Percentiles rank a stretch among this genome's conserved stretches.
These are phyloP conservation scores for Solanum chacoense DNA, from an alignment of 305 asterid species.

Conservation along the genomic window DNA sequence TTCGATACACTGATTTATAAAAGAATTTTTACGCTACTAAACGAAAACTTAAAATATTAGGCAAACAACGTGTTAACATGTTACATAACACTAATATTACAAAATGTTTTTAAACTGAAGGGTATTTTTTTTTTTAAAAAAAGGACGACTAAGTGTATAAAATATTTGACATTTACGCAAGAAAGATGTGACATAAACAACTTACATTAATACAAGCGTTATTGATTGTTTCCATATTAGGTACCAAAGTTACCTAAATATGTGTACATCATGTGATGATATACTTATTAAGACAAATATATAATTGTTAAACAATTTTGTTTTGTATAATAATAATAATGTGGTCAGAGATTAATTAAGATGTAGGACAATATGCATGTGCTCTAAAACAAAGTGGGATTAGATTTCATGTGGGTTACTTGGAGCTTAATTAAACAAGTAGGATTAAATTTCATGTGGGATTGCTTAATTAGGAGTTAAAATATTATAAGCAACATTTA, in stretches of 20 bases:
- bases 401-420: neutral
- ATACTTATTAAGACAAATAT: conserved; percentile 12
- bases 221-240: neutral
- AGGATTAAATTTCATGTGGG: conserved; percentile 42
- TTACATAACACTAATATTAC: neutral
- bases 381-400: conserved; percentile 2
- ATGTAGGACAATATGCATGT: conserved; percentile 28
- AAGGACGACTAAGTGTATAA: too few relatives aligned
- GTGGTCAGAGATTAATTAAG: conserved; percentile 12
- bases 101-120: neutral
- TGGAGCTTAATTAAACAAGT: conserved; percentile 6
- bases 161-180: too few relatives aligned
- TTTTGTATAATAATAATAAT: conserved; percentile 12
- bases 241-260: neutral
- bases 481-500: neutral
- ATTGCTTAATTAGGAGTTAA: neutral
- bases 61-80: neutral
- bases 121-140: neutral
- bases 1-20: neutral
- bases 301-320: neutral
- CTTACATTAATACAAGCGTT: neutral
- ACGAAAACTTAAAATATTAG: neutral
- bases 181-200: too few relatives aligned
- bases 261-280: conserved; percentile 19
- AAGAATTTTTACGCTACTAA: neutral